A percentile compares a stretch with the other conserved stretches of the same genome.
phyloP scores from a whole-genome alignment of 345 rosid species.

The Gossypium longicalyx region DNA sequence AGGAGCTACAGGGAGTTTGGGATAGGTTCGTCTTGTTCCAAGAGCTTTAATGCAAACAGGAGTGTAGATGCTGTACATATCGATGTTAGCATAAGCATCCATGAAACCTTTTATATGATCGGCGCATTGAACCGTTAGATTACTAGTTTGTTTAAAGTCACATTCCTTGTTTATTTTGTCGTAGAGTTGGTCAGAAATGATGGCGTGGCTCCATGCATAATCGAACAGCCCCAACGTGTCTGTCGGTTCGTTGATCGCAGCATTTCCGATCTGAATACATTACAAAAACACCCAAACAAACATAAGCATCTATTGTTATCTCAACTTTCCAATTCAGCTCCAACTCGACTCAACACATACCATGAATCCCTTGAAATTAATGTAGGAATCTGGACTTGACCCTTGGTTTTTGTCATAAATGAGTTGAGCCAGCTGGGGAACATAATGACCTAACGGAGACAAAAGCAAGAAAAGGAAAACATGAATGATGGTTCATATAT shows the following conservation, averaged over 20 bases:
- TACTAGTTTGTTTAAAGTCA: conserved; percentile 19
- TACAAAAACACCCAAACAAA: not conserved
- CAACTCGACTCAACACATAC: conserved; percentile 20
- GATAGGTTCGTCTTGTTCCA: not conserved
- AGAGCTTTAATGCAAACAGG: conserved; percentile 41
- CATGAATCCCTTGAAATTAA: conserved; percentile 79
- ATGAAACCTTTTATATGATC: conserved; percentile 26
- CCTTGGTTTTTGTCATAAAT: conserved; percentile 52
- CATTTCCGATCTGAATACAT: conserved; percentile 61
- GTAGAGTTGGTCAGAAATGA: conserved; percentile 64
- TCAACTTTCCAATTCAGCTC: too few relatives aligned
- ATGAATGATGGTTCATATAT: not conserved
- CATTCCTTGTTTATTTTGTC: conserved; percentile 38
- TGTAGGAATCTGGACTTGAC: conserved; percentile 27
- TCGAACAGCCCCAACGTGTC: conserved; percentile 57
- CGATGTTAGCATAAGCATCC: conserved; percentile 46
- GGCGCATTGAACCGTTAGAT: conserved; percentile 20
- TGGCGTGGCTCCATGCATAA: conserved; percentile 71
- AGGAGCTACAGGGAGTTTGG: conserved; percentile 32
- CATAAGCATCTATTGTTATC: not conserved
- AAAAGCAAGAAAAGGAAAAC: not conserved
- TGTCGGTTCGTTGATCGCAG: conserved; percentile 53
- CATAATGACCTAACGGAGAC: conserved; percentile 56
- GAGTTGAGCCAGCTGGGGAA: conserved; percentile 72
- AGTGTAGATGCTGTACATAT: conserved; percentile 63